A percentile compares a stretch with the other conserved stretches of the same genome.
Evolutionary conservation across 2,329 filamentous ascomycete species (phyloP).

Genomic region (Trichoderma sp.): DNA sequence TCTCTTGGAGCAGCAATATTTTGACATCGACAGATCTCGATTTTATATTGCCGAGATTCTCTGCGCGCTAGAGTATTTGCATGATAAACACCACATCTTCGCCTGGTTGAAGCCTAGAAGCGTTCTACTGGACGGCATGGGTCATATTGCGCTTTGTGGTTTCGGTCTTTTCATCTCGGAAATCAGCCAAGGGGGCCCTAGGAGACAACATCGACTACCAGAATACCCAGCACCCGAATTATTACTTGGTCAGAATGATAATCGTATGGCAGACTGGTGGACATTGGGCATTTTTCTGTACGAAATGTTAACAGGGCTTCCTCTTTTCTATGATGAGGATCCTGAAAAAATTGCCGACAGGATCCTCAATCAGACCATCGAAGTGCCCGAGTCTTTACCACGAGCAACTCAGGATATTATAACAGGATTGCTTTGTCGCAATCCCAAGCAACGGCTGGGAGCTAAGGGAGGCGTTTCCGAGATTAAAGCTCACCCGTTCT

Average conservation of each 20-base stretch:
- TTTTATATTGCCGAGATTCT: conserved; percentile 89
- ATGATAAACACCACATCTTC: conserved; percentile 91
- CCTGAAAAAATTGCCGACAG: neutral
- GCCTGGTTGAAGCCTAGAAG: conserved; percentile 65
- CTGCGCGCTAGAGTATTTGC: conserved; percentile 81
- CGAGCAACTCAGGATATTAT: neutral
- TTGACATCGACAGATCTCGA: conserved; percentile 83
- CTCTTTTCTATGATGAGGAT: conserved; percentile 74
- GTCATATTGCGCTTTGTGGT: conserved; percentile 86
- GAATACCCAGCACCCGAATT: conserved; percentile 90
- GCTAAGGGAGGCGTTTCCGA: neutral
- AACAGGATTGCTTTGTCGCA: neutral
- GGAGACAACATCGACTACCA: conserved; percentile 63
- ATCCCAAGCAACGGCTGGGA: neutral
- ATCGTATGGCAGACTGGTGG: conserved; percentile 94
- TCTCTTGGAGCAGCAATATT: conserved; percentile 81
- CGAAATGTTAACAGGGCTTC: conserved; percentile 87
- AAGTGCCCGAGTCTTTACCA: neutral
- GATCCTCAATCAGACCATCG: neutral
- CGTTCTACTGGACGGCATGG: conserved; percentile 84
- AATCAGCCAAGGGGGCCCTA: conserved; percentile 91
- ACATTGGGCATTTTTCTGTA: conserved; percentile 87
- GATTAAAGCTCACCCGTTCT: neutral
- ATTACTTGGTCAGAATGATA: conserved; percentile 79
- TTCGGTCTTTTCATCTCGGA: conserved; percentile 89